Conservation (phyloP, 345 rosid genomes). For the Syzygium oleosum region DNA sequence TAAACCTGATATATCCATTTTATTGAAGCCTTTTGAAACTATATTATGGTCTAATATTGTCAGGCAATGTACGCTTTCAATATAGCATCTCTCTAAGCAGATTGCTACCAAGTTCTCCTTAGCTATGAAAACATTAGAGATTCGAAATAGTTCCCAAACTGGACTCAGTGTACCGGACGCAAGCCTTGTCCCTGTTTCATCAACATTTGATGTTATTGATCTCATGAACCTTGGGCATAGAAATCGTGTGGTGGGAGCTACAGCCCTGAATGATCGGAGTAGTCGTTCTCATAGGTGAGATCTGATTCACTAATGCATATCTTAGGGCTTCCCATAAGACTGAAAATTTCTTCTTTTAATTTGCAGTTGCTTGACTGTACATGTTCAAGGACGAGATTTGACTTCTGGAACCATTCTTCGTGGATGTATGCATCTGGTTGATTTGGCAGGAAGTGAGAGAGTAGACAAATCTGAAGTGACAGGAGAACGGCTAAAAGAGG, state of each 20-base stretch:
- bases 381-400: conserved; percentile 87
- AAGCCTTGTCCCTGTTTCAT: conserved; percentile 66
- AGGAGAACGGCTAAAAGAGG: conserved; percentile 93
- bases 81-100: conserved; percentile 32
- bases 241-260: conserved; percentile 90
- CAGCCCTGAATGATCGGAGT: conserved; percentile 94
- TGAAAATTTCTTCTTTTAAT: conserved; percentile 8
- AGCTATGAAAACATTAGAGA: conserved; percentile 60
- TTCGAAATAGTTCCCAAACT: conserved; percentile 83
- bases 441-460: conserved; percentile 97
- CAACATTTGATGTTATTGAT: conserved; percentile 79
- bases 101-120: not conserved
- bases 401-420: conserved; percentile 71
- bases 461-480: conserved; percentile 91
- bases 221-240: conserved; percentile 88
- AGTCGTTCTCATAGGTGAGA: conserved; percentile 96
- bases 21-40: not conserved
- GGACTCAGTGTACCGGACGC: conserved; percentile 98
- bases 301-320: conserved; percentile 1
- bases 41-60: not conserved
- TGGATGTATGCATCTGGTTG: conserved; percentile 97
- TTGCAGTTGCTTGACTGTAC: conserved; percentile 94
- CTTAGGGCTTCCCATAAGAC: not conserved
- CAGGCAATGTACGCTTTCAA: not conserved
- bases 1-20: not conserved